Evolutionary conservation across 495 filamentous ascomycete species (phyloP), one percentile per base, ranked within the genome.

Genomic region (Rhypophila decipiens): DNA sequence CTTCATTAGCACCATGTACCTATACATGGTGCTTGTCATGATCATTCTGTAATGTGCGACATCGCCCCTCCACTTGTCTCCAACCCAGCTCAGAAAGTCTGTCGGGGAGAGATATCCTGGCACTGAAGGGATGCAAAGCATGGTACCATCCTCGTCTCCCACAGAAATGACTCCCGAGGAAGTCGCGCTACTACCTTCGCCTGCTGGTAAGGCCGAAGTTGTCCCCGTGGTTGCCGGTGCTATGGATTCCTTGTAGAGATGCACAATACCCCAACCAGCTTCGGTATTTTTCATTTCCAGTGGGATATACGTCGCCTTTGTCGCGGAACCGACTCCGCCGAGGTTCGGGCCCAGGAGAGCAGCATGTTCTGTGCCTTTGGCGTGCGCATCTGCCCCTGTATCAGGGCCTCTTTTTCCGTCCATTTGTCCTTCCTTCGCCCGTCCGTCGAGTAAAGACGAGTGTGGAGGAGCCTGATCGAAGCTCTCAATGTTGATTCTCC

Each of bases 1-100:
- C 69, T 95, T 97, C 85, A 98, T 91, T 47, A 98, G 73, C 39
- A 96, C 93, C 81, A 98, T 87, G 69, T 97, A 98, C 59, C 90
- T 80, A 64, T 91, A 96, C 57, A 85, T 80, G 44, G 85, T 73
- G 41, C 84, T 84, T 3, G 93, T 97, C 72, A 87, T 81, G 40
- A 98, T 86, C 85, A 98, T 94, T 34, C 93, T 76, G 58, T 96
- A 95, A 70, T 98, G 94, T 56, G 86, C 95, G 50, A 97, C 87
- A 45, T 88, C 75, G 49, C 88, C 84, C 63, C 87, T 79, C 54
- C 90, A 95, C 59, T 83, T 82, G 65, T 96, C 87, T 1, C 93
- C 93, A 27, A 96, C 80, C 56, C 93, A 97, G 0, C 90, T 91
- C 52, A 98, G 63, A 51, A 98, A 90, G 57, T 97, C 94, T 18